phyloP scores from a whole-genome alignment of 1,284 basidiomycete genomes.

The Melampsora americana region DNA sequence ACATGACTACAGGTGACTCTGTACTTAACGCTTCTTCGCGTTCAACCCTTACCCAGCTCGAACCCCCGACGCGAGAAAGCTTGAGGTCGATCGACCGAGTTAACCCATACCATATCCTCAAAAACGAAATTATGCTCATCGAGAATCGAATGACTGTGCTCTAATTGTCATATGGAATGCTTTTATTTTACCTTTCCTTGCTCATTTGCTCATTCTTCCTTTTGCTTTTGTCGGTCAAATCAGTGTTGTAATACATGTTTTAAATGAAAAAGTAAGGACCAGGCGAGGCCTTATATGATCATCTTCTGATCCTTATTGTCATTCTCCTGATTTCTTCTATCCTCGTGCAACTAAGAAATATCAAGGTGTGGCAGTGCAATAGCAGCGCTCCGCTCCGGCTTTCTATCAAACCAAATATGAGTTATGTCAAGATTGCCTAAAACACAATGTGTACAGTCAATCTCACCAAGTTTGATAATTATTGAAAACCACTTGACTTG shows the following conservation, averaged over 20 bases:
- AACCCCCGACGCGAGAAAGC: background rate
- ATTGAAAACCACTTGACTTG: no score
- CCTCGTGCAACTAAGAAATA: no score
- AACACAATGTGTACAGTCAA: no score
- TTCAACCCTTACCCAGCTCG: background rate
- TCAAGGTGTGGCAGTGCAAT: no score
- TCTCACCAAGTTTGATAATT: no score
- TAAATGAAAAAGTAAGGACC: background rate
- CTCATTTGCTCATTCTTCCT: background rate
- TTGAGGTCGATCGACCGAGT: no score
- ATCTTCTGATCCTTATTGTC: background rate
- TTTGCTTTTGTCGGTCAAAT: background rate
- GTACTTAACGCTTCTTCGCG: no score
- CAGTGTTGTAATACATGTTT: constrained; percentile 7
- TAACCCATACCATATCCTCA: background rate
- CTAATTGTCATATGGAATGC: background rate
- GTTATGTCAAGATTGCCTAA: no score
- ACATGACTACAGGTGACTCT: no score
- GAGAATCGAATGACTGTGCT: background rate
- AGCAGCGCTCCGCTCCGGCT: background rate
- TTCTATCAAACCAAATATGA: background rate
- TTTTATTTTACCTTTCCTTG: background rate
- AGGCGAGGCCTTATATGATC: background rate
- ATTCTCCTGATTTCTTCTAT: background rate
- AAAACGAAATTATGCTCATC: background rate